Evolutionary conservation across 23 red algal species (phyloP).

Genomic region (Gracilaria caudata): DNA sequence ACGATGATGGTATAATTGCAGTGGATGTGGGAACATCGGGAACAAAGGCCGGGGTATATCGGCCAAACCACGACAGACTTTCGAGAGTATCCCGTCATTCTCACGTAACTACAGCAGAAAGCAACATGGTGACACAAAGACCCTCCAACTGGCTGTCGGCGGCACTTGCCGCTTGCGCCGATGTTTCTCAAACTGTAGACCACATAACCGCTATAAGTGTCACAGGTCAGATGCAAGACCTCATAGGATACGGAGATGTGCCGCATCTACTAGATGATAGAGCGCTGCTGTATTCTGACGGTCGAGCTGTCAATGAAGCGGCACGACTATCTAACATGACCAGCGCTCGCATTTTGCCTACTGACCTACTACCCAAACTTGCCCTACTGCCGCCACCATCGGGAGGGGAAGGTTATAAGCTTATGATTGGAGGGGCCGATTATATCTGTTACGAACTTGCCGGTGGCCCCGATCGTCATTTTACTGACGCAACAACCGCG

Average conservation of each 20-base stretch:
- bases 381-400: constrained; percentile 37
- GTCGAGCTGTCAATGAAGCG: constrained; percentile 40
- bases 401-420: constrained; percentile 1
- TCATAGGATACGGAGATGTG: constrained; percentile 39
- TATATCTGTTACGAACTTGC: constrained; percentile 37
- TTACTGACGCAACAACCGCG: constrained; percentile 59
- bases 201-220: constrained; percentile 35
- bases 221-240: constrained; percentile 69
- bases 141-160: constrained; percentile 40
- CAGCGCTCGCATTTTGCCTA: constrained; percentile 2
- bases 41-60: constrained; percentile 41
- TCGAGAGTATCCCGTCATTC: constrained; percentile 13
- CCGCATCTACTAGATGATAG: constrained; percentile 24
- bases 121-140: constrained; percentile 19
- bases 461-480: constrained; percentile 14
- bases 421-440: constrained; percentile 58
- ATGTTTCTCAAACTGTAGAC: constrained; percentile 7
- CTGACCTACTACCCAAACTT: constrained; percentile 54
- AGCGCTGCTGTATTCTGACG: constrained; percentile 56
- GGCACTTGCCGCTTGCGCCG: background rate
- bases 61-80: background rate
- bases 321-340: constrained; percentile 9
- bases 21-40: constrained; percentile 57
- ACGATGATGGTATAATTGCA: constrained; percentile 23
- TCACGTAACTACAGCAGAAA: constrained; percentile 7